Conservation (phyloP, 129 eudicot genomes). For the Dittrichia graveolens region DNA sequence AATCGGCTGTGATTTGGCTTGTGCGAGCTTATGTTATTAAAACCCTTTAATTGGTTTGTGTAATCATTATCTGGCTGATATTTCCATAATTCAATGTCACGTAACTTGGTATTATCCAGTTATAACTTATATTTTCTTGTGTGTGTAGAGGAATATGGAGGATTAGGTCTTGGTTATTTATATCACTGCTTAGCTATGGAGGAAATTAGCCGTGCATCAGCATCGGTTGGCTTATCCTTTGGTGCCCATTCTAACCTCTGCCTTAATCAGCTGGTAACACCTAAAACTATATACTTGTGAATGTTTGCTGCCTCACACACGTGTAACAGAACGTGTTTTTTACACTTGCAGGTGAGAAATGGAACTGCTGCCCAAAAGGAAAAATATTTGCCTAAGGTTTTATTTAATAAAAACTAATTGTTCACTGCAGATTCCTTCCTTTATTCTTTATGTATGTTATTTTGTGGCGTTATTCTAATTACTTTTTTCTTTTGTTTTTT, state of each 20-base stretch:
- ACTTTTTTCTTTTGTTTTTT: slow-evolving; percentile 21
- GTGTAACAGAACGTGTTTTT: slow-evolving; percentile 20
- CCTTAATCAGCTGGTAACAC: slow-evolving; percentile 85
- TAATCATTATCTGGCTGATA: too few relatives aligned
- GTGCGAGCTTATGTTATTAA: too few relatives aligned
- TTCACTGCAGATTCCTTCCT: too few relatives aligned
- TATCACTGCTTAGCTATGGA: slow-evolving; percentile 94
- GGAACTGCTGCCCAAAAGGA: slow-evolving; percentile 81
- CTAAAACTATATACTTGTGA: not conserved
- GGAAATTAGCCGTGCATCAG: slow-evolving; percentile 97
- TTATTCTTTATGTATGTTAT: slow-evolving; percentile 2
- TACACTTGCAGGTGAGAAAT: slow-evolving; percentile 71
- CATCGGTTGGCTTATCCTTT: slow-evolving; percentile 84
- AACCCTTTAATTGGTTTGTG: too few relatives aligned
- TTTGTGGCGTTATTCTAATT: slow-evolving; percentile 13
- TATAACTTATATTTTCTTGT: not conserved
- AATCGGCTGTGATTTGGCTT: too few relatives aligned
- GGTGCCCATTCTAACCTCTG: slow-evolving; percentile 94
- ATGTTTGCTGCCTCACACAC: not conserved
- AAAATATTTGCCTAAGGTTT: slow-evolving; percentile 90
- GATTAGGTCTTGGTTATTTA: slow-evolving; percentile 86
- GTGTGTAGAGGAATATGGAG: slow-evolving; percentile 89
- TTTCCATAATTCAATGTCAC: too few relatives aligned
- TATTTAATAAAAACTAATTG: slow-evolving; percentile 20
- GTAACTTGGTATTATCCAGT: too few relatives aligned